These are phyloP conservation scores for Fraxinus velutina DNA, from an alignment of 305 asterid species.

Conservation along the genomic window DNA sequence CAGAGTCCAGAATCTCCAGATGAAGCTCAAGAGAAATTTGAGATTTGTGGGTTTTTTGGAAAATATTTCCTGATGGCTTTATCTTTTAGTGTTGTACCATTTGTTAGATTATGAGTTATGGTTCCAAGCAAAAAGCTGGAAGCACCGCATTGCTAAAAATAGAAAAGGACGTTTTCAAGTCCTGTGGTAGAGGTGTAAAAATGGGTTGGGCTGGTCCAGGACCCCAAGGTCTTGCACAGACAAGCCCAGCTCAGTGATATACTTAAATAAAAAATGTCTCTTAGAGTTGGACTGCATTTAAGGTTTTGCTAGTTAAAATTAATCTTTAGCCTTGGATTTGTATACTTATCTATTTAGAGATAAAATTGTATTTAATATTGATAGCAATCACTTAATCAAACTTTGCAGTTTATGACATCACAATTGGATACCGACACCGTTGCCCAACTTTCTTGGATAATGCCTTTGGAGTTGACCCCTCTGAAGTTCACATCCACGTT, in stretches of 20 bases:
- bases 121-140: neutral
- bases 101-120: neutral
- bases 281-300: neutral
- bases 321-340: neutral
- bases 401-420: constrained; percentile 77
- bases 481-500: constrained; percentile 82
- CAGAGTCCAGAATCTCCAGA: neutral
- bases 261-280: neutral
- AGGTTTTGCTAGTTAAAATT: neutral
- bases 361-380: neutral
- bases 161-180: neutral
- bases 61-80: neutral
- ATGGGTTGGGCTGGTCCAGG: neutral
- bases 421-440: constrained; percentile 65
- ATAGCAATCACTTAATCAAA: neutral
- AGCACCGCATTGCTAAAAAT: neutral
- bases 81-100: neutral
- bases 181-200: neutral
- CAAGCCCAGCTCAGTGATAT: neutral
- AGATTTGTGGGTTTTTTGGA: neutral
- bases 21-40: neutral
- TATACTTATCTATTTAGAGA: neutral
- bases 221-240: neutral
- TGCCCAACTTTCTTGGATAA: constrained; percentile 88
- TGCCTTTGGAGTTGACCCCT: constrained; percentile 76